Percentiles rank a stretch among this genome's conserved stretches.
These are phyloP conservation scores for Lasiodiplodia sp. DNA, from an alignment of 2,329 filamentous ascomycete genomes.

Conservation along the genomic window DNA sequence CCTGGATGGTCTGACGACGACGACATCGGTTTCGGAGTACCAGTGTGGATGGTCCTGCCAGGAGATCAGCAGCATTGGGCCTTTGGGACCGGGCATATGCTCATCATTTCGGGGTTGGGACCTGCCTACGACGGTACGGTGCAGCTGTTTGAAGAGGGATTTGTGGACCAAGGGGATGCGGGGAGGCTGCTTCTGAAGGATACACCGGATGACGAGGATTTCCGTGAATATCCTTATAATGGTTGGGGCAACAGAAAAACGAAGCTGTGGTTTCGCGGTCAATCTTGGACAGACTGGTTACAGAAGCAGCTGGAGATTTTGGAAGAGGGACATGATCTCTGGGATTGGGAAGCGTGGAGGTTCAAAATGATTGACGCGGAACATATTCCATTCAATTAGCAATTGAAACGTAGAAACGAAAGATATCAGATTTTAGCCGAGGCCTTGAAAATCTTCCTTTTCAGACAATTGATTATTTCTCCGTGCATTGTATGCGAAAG, in stretches of 20 bases:
- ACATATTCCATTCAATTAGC: neutral
- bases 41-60: neutral
- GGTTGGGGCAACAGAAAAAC: neutral
- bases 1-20: neutral
- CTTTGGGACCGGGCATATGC: neutral
- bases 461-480: too few relatives aligned
- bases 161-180: neutral
- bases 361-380: neutral
- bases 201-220: neutral
- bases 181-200: neutral
- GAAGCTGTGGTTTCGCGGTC: neutral
- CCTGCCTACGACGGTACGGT: neutral
- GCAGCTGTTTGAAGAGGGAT: neutral
- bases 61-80: neutral
- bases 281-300: neutral
- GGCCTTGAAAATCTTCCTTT: too few relatives aligned
- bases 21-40: neutral
- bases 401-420: too few relatives aligned
- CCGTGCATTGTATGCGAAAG: too few relatives aligned
- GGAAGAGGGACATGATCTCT: neutral
- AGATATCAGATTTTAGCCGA: too few relatives aligned
- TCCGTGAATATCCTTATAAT: neutral
- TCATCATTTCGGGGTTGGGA: neutral
- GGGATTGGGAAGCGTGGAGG: neutral
- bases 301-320: neutral